phyloP scores from a whole-genome alignment of 1,284 basidiomycete species.

The Phylloporus gajari region DNA sequence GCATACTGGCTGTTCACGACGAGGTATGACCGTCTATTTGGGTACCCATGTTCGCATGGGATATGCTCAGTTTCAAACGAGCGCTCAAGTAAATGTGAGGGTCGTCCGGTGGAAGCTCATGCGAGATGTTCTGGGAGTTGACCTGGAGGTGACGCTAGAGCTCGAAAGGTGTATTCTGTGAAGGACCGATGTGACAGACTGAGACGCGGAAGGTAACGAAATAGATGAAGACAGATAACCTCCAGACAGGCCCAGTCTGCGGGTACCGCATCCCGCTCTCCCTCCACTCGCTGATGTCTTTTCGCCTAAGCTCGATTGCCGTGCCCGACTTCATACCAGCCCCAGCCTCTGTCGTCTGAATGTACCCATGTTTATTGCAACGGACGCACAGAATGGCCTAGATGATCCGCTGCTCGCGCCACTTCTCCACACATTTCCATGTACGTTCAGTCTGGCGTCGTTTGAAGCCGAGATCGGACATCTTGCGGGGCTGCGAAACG shows the following conservation, averaged over 20 bases:
- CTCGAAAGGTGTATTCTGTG: conserved; percentile 48
- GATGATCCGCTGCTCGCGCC: conserved; percentile 57
- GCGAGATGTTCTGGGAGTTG: too few species aligned
- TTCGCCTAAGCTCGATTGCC: conserved; percentile 48
- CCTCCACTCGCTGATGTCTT: conserved; percentile 31
- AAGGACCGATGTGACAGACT: too few species aligned
- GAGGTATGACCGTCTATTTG: conserved; percentile 65
- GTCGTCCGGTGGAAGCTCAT: too few species aligned
- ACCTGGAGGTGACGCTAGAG: conserved; percentile 48
- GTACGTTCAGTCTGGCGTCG: conserved; percentile 71
- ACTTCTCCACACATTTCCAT: conserved; percentile 73
- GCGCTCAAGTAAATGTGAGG: too few species aligned
- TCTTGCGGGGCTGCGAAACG: conserved; percentile 58
- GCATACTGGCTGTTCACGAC: conserved; percentile 73
- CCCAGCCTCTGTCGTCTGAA: conserved; percentile 58
- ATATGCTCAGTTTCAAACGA: too few species aligned
- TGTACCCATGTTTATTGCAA: conserved; percentile 75
- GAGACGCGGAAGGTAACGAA: too few species aligned
- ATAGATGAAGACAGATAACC: too few species aligned
- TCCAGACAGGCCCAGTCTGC: conserved; percentile 34
- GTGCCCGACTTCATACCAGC: conserved; percentile 44
- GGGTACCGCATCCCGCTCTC: conserved; percentile 29
- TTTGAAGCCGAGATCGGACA: conserved; percentile 53
- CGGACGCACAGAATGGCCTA: conserved; percentile 64
- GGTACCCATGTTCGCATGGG: conserved; percentile 75